These are phyloP conservation scores for Firmiana major DNA, from an alignment of 345 rosid genomes.

Conservation along the genomic window DNA sequence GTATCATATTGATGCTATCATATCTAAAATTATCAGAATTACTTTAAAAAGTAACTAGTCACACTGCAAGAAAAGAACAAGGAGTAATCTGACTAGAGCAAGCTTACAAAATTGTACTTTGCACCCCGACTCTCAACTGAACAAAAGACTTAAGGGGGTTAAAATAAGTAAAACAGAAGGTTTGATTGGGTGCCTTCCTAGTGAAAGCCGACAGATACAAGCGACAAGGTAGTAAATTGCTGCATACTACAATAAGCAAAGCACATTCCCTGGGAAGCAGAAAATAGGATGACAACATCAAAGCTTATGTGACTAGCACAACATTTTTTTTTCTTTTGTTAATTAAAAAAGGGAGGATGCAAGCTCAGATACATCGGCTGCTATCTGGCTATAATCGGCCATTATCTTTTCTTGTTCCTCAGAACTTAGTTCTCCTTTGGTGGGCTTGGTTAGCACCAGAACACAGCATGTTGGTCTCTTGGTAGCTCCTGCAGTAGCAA, in stretches of 20 bases:
- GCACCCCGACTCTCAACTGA: no score
- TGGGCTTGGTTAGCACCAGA: slow-evolving; percentile 73
- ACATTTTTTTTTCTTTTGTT: neutral
- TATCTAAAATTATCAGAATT: no score
- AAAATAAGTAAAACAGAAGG: neutral
- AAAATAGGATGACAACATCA: neutral
- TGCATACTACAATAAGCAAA: slow-evolving; percentile 5
- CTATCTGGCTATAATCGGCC: slow-evolving; percentile 59
- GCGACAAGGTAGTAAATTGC: neutral
- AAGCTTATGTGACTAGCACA: neutral
- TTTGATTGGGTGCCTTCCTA: neutral
- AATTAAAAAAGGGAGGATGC: slow-evolving; percentile 44
- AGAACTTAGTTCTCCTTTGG: slow-evolving; percentile 63
- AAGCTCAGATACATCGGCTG: slow-evolving; percentile 60
- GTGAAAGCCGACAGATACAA: neutral
- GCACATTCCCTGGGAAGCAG: slow-evolving; percentile 3
- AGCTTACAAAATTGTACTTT: no score
- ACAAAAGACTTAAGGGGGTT: no score
- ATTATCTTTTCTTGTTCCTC: slow-evolving; percentile 70
- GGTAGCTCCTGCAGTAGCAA: slow-evolving; percentile 87
- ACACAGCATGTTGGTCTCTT: slow-evolving; percentile 97
- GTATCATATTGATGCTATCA: no score
- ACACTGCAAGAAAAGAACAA: no score
- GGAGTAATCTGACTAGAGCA: no score
- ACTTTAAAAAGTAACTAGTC: no score